Conservation (phyloP, 129 eudicot genomes). For the Mikania micrantha region DNA sequence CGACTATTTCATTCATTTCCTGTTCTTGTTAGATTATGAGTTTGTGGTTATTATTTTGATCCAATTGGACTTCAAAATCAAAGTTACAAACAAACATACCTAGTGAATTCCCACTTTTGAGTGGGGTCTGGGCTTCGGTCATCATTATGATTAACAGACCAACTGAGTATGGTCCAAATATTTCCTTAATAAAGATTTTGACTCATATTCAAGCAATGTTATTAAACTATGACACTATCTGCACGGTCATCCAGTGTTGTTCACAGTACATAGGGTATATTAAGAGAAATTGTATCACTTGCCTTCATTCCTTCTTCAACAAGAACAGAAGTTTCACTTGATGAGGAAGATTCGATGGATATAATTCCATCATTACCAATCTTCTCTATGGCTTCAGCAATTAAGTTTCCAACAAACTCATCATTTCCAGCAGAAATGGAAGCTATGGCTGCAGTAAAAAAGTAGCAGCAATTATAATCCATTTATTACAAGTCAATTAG, state of each 20-base stretch:
- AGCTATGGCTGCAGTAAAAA: constrained; percentile 66
- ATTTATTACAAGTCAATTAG: background rate
- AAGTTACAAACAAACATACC: too few species aligned
- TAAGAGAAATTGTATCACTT: constrained; percentile 9
- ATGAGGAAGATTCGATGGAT: constrained; percentile 63
- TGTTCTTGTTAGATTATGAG: too few species aligned
- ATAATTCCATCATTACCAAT: constrained; percentile 89
- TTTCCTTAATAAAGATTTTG: background rate
- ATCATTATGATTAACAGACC: background rate
- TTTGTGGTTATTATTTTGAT: too few species aligned
- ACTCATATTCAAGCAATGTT: background rate
- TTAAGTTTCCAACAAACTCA: constrained; percentile 67
- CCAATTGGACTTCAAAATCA: too few species aligned
- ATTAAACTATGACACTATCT: background rate
- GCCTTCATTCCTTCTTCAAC: constrained; percentile 99
- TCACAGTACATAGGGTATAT: background rate
- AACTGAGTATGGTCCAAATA: background rate
- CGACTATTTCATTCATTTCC: too few species aligned
- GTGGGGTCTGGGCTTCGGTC: too few species aligned
- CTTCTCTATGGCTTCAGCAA: constrained; percentile 76
- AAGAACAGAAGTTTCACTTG: constrained; percentile 64
- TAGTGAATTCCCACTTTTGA: too few species aligned
- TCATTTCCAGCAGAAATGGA: constrained; percentile 91
- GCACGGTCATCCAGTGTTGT: background rate
- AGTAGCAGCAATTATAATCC: background rate